Conservation (phyloP, 768 basidiomycete genomes). For the Porphyrellus cyaneotinctus region DNA sequence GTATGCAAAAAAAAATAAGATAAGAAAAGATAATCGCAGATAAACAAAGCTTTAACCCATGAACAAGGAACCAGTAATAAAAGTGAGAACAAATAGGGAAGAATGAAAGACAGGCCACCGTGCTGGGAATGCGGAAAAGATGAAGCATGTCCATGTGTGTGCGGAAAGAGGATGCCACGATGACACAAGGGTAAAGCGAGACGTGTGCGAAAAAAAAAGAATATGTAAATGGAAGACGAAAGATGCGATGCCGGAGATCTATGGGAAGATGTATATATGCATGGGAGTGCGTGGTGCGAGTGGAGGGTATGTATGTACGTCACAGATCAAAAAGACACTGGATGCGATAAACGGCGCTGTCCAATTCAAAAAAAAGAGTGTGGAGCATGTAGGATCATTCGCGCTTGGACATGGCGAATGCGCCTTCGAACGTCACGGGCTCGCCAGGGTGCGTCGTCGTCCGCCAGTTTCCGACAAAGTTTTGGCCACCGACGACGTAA, state of each 20-base stretch:
- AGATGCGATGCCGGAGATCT: neutral
- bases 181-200: neutral
- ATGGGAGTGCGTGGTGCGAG: neutral
- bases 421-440: conserved; percentile 52
- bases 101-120: no score
- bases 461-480: conserved; percentile 74
- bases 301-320: conserved; percentile 4
- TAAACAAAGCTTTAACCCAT: no score
- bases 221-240: no score
- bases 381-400: conserved; percentile 15
- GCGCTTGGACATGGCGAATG: conserved; percentile 57
- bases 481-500: conserved; percentile 60
- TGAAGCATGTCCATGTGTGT: no score
- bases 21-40: no score
- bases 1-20: no score
- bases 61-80: no score
- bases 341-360: conserved; percentile 7
- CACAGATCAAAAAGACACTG: conserved; percentile 5
- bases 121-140: no score
- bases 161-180: no score
- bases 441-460: conserved; percentile 32
- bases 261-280: neutral
- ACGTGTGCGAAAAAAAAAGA: neutral
- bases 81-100: no score
- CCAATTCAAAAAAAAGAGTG: conserved; percentile 1